Evolutionary conservation across 176 grass and related monocot genomes (phyloP), one percentile per base, ranked within the genome.

Genomic region (Zea mays): DNA sequence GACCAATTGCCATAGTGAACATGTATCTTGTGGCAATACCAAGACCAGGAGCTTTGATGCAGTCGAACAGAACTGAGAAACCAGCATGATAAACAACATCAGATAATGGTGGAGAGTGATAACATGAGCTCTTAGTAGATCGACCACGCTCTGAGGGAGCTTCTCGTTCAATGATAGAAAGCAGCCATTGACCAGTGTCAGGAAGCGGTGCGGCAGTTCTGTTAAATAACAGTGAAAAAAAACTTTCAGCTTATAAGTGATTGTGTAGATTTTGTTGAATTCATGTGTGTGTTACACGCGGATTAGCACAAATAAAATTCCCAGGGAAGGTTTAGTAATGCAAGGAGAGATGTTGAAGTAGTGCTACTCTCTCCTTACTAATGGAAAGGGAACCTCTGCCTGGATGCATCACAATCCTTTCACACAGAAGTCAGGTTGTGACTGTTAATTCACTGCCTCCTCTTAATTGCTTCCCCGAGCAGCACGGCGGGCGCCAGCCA

Each of bases 81-180:
- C 55, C 78, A 97, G 82, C 91, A 97, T 97, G 62, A 90, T 86
- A 84, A 97, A 97, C 68, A 94, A 39, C 89, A 91, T 93, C 82
- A 97, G 65, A 69, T 92, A 97, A 73, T 92, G 89, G 85, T 97
- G 95, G 69, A 97, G 91, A 63, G 69, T 91, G 65, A 92, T 86
- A 59, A 97, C 34, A 62, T 88, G 91, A 82, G 87, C 89, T 81
- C 91, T 90, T 8, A 97, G 81, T 49, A 97, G 21, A 70, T 89
- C 64, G 42, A 97, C 87, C 43, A 94, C 17, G 6, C 46, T 54
- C 71, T 77, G 81, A 35, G 91, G 95, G 69, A 97, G 80, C 69
- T 81, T 97, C 81, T 97, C 89, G 36, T 97, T 97, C 62, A 92
- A 49, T 58, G 85, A 80, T 75, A 97, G 73, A 60, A n/a, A 97